These are phyloP conservation scores for Huntiella decipiens DNA, from an alignment of 2,329 filamentous ascomycete species.

Conservation along the genomic window DNA sequence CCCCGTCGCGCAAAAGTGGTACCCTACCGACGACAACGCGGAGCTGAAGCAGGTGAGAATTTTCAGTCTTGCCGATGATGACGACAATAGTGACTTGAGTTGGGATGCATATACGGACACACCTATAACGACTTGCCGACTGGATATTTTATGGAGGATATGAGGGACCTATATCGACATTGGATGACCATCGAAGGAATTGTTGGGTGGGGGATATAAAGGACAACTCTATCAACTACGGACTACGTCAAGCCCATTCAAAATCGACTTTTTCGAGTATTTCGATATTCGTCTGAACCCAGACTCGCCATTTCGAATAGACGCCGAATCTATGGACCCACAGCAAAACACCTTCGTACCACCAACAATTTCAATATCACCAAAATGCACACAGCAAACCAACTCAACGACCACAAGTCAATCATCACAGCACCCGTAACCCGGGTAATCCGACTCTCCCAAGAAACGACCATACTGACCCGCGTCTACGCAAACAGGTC, in stretches of 20 bases:
- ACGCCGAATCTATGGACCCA: neutral
- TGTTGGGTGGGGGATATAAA: neutral
- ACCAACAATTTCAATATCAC: neutral
- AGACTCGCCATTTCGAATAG: neutral
- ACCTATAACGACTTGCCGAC: neutral
- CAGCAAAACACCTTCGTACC: neutral
- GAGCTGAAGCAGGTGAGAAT: constrained; percentile 83
- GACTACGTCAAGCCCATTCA: neutral
- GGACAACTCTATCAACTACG: neutral
- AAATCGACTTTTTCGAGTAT: neutral
- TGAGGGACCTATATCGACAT: neutral
- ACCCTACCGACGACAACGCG: constrained; percentile 82
- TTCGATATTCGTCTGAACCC: neutral
- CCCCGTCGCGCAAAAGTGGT: constrained; percentile 97
- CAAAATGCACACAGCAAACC: neutral
- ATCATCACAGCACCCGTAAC: no score
- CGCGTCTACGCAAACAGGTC: constrained; percentile 36
- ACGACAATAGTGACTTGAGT: constrained; percentile 12
- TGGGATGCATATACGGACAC: constrained; percentile 8
- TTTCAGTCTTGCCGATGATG: constrained; percentile 13
- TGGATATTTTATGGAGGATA: neutral
- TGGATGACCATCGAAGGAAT: neutral
- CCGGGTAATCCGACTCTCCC: no score
- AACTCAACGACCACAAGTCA: no score
- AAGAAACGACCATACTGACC: constrained; percentile 6